Evolutionary conservation across 2,329 filamentous ascomycete species (phyloP).

Genomic region (Amylocarpus encephaloides): DNA sequence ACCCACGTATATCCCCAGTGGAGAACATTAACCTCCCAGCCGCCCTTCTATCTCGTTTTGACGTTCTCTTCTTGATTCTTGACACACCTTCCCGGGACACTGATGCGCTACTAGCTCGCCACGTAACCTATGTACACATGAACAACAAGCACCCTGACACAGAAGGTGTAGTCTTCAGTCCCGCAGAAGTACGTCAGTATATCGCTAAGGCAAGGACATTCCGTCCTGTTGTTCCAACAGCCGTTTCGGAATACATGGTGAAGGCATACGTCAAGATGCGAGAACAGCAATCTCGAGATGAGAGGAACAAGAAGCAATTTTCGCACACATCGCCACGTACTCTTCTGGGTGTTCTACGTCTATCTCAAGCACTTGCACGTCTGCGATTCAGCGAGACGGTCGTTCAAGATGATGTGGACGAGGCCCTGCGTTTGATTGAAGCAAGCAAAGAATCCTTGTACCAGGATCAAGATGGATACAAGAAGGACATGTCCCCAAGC

Average conservation of each 20-base stretch:
- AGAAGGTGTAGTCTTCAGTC: constrained; percentile 73
- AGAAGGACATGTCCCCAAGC: constrained; percentile 70
- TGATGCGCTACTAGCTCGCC: constrained; percentile 88
- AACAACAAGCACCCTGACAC: constrained; percentile 85
- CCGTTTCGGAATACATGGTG: constrained; percentile 91
- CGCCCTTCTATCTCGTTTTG: constrained; percentile 91
- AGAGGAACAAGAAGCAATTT: constrained; percentile 86
- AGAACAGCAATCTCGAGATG: constrained; percentile 84
- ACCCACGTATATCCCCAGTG: constrained; percentile 91
- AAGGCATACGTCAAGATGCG: constrained; percentile 94
- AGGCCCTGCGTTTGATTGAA: constrained; percentile 84
- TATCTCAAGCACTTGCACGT: constrained; percentile 88
- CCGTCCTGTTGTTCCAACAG: constrained; percentile 77
- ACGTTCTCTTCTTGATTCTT: constrained; percentile 92
- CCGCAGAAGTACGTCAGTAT: constrained; percentile 91
- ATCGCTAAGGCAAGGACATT: constrained; percentile 87
- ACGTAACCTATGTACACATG: constrained; percentile 97
- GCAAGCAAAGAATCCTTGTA: constrained; percentile 89
- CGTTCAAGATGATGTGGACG: constrained; percentile 88
- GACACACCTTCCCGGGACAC: constrained; percentile 86
- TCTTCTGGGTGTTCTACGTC: constrained; percentile 82
- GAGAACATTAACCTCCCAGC: constrained; percentile 99
- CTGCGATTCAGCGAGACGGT: constrained; percentile 83
- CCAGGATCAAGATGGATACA: constrained; percentile 54
- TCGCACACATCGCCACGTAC: constrained; percentile 92